phyloP scores from a whole-genome alignment of 768 basidiomycete species.

The Leucosporidium yakuticum region DNA sequence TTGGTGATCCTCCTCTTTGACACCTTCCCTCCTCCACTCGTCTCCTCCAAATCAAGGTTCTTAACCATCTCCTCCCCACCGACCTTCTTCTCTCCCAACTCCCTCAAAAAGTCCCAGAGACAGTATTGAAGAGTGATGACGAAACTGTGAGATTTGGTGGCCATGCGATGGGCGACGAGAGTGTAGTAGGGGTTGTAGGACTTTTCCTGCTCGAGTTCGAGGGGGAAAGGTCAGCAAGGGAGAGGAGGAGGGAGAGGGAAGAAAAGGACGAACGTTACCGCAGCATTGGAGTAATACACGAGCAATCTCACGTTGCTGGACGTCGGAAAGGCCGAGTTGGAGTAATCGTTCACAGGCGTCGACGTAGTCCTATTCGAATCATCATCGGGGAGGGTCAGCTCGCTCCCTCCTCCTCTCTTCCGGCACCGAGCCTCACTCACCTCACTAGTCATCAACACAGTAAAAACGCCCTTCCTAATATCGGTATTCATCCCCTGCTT shows the following conservation, averaged over 20 bases:
- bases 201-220: constrained; percentile 61
- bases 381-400: background rate
- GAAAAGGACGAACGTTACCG: constrained; percentile 61
- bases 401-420: background rate
- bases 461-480: constrained; percentile 80
- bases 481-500: constrained; percentile 99
- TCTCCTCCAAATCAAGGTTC: constrained; percentile 47
- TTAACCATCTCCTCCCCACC: constrained; percentile 74
- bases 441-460: constrained; percentile 91
- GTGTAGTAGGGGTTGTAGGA: constrained; percentile 93
- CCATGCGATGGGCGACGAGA: constrained; percentile 74
- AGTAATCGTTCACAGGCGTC: constrained; percentile 87
- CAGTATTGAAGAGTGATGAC: constrained; percentile 90
- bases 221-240: background rate
- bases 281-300: constrained; percentile 88
- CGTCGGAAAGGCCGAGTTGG: constrained; percentile 73
- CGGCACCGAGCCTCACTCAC: constrained; percentile 49
- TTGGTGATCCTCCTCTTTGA: constrained; percentile 55
- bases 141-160: constrained; percentile 56
- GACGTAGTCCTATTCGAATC: constrained; percentile 79
- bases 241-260: background rate
- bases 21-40: constrained; percentile 50
- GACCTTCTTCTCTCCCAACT: constrained; percentile 74
- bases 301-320: constrained; percentile 92
- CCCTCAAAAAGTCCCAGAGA: constrained; percentile 93